Percentiles rank a stretch among this genome's conserved stretches.
phyloP scores from a whole-genome alignment of 192 early-diverging fungal species.

The Tieghemiomyces parasiticus region DNA sequence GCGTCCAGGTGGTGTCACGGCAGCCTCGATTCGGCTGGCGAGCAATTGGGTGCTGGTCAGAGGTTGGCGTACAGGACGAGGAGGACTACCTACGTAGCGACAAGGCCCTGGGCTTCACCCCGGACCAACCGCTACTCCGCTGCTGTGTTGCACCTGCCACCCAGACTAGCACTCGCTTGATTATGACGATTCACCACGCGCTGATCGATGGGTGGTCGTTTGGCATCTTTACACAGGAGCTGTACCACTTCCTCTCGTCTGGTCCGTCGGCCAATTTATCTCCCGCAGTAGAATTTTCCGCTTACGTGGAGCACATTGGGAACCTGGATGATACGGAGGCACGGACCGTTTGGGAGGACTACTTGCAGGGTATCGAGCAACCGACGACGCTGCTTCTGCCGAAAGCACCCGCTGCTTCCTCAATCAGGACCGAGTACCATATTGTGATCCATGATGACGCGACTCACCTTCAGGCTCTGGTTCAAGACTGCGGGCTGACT shows the following conservation, averaged over 20 bases:
- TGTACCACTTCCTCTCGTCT: neutral
- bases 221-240: neutral
- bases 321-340: neutral
- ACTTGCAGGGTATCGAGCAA: neutral
- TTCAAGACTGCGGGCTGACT: neutral
- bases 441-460: neutral
- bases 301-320: neutral
- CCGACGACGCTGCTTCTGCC: too few relatives aligned
- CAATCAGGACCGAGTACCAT: neutral
- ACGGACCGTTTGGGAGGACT: neutral
- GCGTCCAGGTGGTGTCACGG: neutral
- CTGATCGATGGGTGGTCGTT: conserved; percentile 3
- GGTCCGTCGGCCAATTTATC: neutral
- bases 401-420: neutral
- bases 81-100: neutral
- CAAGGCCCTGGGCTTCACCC: neutral
- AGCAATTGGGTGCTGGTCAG: too few relatives aligned
- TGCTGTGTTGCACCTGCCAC: neutral
- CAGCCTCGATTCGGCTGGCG: neutral
- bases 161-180: neutral
- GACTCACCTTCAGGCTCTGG: neutral
- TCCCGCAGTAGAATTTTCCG: neutral
- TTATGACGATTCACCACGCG: conserved; percentile 6
- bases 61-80: neutral
- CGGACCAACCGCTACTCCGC: neutral